These are phyloP conservation scores for Chrysoporthe cubensis DNA, from an alignment of 2,329 filamentous ascomycete species.

Conservation along the genomic window DNA sequence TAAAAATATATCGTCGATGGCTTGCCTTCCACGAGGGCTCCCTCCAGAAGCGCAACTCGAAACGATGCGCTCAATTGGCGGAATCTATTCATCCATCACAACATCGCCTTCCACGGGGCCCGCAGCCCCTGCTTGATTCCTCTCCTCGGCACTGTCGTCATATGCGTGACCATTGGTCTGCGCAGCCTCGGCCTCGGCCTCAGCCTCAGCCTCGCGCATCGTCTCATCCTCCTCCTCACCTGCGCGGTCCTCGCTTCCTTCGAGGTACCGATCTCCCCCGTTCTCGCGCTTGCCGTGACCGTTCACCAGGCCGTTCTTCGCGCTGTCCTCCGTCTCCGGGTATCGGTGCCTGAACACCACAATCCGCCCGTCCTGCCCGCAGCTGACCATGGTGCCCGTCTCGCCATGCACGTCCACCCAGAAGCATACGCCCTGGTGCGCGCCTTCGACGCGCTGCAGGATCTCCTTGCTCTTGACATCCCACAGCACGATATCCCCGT, in stretches of 20 bases:
- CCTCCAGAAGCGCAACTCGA: background rate
- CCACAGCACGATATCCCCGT: constrained; percentile 85
- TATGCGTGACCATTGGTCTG: constrained; percentile 14
- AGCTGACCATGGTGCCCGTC: constrained; percentile 55
- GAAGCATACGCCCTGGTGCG: constrained; percentile 63
- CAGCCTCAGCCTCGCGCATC: background rate
- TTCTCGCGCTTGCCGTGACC: background rate
- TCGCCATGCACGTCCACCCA: constrained; percentile 65
- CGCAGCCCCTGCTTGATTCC: background rate
- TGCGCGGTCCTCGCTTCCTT: constrained; percentile 1
- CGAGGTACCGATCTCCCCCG: background rate
- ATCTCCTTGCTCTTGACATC: constrained; percentile 85
- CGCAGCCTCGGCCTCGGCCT: background rate
- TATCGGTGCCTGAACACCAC: constrained; percentile 48
- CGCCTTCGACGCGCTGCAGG: constrained; percentile 66
- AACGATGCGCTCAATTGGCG: background rate
- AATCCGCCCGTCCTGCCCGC: constrained; percentile 58
- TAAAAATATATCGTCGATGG: background rate
- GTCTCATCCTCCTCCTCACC: background rate
- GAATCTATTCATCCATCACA: background rate
- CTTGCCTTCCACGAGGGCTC: background rate
- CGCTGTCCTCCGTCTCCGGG: constrained; percentile 4
- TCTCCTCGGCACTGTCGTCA: background rate
- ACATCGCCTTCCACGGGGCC: background rate
- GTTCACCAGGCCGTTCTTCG: constrained; percentile 1